Percentiles rank a stretch among this genome's conserved stretches.
phyloP scores from a whole-genome alignment of 2,329 filamentous ascomycete species.

The Sporothrix inflata region DNA sequence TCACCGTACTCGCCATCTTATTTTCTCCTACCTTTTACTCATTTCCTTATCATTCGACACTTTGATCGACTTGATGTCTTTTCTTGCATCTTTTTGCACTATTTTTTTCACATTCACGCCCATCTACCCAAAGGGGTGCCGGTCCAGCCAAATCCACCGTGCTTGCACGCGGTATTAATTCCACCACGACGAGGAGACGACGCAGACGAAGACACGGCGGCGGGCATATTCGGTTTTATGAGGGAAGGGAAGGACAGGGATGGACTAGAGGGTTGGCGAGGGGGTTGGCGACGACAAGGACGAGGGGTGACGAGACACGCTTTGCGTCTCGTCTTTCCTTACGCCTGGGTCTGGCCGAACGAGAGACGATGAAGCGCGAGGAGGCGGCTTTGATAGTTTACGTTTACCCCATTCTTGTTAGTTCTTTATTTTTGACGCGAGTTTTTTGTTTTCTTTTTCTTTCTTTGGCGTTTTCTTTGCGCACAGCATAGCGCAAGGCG shows the following conservation, averaged over 20 bases:
- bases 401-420: conserved; percentile 5
- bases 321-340: neutral
- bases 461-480: conserved; percentile 14
- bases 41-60: conserved; percentile 9
- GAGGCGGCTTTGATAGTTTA: conserved; percentile 10
- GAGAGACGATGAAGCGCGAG: neutral
- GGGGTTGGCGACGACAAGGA: neutral
- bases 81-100: conserved; percentile 2
- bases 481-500: conserved; percentile 12
- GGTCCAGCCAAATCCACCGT: conserved; percentile 27
- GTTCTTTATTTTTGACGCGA: neutral
- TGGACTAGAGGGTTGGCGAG: neutral
- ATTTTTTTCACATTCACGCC: conserved; percentile 17
- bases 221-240: conserved; percentile 15
- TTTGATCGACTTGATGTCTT: conserved; percentile 28
- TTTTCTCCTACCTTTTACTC: neutral
- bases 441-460: neutral
- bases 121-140: conserved; percentile 15
- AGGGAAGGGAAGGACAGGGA: neutral
- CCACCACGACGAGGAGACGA: conserved; percentile 26
- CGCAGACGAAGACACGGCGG: conserved; percentile 14
- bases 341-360: neutral
- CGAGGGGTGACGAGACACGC: neutral
- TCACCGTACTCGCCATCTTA: neutral
- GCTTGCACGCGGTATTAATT: conserved; percentile 29